Base-by-base conservation (phyloP, 768 basidiomycete genomes). In the Suillus subaureus region DNA sequence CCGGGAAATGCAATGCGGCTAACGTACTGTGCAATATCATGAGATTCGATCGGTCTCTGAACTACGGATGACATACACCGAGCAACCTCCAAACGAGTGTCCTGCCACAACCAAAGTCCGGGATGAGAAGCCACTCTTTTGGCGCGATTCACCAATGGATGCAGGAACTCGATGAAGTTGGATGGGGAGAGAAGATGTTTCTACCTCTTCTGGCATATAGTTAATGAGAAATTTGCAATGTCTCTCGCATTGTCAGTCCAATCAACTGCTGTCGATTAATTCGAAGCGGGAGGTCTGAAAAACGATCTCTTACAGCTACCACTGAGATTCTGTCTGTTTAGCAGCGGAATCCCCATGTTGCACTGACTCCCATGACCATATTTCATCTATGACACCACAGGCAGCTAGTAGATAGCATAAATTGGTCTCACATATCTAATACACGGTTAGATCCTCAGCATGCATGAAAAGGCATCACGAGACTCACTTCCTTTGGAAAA, bases 341-440 rank as follows among this genome's bases (percentile, higher is more conserved):
- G 62, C 16, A 92, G 84, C 89, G n/a, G 93, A 83, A 65, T 96
- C 96, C 0, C 94, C 96, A 67, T 96, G 93, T 66, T 94, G 89
- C 4, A 89, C 84, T 4, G 92, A 85, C 68, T 97, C 96, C 83
- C 92, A 90, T 0, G 85, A 72, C 94, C 94, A 96, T 2, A 96
- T 81, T 62, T 90, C 86, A 79, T 92, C 82, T 75, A 95, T 68
- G 79, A 79, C 62, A 68, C 43, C 61, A 2, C 73, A 77, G 23
- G 74, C 75, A 33, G 79, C 70, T 2, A 96, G 73, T 8, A 96
- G 73, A 45, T 79, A 68, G 1, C 74, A 73, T 1, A 97, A 66
- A 21, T 84, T 83, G 0, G 91, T 87, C 72, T 96, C 93, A 88
- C 91, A 97, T 11, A 85, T 90, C 93, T 96, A 69, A 52, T 15